Percentiles rank a stretch among this genome's conserved stretches.
Conservation (phyloP, 2,329 filamentous ascomycete genomes). For the Sclerotinia minor region DNA sequence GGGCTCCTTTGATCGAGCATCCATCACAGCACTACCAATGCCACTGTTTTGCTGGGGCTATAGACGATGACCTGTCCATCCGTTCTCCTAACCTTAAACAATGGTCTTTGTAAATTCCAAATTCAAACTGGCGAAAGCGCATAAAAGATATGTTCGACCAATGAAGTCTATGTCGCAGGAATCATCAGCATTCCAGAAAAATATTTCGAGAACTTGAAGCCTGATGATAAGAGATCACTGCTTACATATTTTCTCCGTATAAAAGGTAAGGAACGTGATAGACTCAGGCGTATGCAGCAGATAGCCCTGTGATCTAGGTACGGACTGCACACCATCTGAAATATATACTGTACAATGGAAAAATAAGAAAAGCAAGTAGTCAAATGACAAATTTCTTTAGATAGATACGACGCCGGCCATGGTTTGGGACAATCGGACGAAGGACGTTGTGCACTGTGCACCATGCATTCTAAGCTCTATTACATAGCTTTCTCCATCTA, state of each 20-base stretch:
- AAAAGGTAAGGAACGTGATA: conserved; percentile 19
- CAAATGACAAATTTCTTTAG: conserved; percentile 22
- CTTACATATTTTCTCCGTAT: conserved; percentile 32
- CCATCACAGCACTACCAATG: conserved; percentile 37
- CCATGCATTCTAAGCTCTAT: conserved; percentile 28
- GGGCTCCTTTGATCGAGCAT: conserved; percentile 37
- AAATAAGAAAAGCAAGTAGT: conserved; percentile 18
- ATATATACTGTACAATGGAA: conserved; percentile 15
- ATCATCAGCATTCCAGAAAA: conserved; percentile 6
- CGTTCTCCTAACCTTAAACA: conserved; percentile 40
- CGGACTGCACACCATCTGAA: conserved; percentile 23
- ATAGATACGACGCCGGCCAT: conserved; percentile 17
- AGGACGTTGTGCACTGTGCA: conserved; percentile 30
- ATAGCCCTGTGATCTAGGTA: conserved; percentile 25
- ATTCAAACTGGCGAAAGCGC: background rate
- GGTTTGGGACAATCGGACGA: conserved; percentile 18
- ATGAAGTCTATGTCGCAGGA: conserved; percentile 5
- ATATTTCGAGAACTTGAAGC: background rate
- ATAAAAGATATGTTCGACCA: background rate
- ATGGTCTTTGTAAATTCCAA: background rate
- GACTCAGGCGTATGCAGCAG: conserved; percentile 26
- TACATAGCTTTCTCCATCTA: conserved; percentile 23
- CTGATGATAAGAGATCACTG: conserved; percentile 25
- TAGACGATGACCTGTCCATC: conserved; percentile 35
- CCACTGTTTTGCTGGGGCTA: conserved; percentile 34